Conservation (phyloP, 148 eudicot species). For the Gaultheria prostrata region DNA sequence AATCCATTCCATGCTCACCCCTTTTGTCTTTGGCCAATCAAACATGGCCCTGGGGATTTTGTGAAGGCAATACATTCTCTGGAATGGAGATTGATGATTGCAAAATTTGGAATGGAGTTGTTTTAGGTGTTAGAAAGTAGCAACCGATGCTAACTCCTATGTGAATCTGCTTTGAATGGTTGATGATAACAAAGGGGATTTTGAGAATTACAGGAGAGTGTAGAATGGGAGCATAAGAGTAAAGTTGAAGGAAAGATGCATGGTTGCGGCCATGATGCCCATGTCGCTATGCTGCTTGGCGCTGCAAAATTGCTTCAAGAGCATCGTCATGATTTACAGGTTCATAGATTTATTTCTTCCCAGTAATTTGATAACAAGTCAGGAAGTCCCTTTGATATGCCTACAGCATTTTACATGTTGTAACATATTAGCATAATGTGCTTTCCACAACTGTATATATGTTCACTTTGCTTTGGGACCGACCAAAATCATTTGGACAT, state of each 20-base stretch:
- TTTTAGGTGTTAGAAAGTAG: conserved; percentile 1
- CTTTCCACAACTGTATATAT: neutral
- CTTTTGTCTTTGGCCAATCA: neutral
- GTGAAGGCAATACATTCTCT: neutral
- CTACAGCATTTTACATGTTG: neutral
- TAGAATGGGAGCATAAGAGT: conserved; percentile 65
- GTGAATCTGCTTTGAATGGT: neutral
- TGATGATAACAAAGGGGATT: neutral
- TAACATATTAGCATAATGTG: neutral
- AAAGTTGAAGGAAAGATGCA: conserved; percentile 58
- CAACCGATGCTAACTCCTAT: neutral
- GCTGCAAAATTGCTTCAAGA: conserved; percentile 59
- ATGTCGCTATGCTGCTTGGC: conserved; percentile 57
- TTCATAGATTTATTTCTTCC: conserved; percentile 6
- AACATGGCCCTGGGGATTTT: neutral
- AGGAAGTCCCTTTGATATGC: neutral
- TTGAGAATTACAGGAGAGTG: conserved; percentile 37
- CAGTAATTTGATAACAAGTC: neutral
- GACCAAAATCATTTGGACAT: neutral
- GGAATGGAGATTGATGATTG: neutral
- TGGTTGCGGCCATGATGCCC: conserved; percentile 61
- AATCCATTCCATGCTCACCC: too few species aligned
- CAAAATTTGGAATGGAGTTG: neutral
- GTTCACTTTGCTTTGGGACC: neutral
- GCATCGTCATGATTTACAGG: conserved; percentile 41